Evolutionary conservation across 2,329 filamentous ascomycete genomes (phyloP), one percentile per base, ranked within the genome.

Genomic region (Xenoacremonium recifei): DNA sequence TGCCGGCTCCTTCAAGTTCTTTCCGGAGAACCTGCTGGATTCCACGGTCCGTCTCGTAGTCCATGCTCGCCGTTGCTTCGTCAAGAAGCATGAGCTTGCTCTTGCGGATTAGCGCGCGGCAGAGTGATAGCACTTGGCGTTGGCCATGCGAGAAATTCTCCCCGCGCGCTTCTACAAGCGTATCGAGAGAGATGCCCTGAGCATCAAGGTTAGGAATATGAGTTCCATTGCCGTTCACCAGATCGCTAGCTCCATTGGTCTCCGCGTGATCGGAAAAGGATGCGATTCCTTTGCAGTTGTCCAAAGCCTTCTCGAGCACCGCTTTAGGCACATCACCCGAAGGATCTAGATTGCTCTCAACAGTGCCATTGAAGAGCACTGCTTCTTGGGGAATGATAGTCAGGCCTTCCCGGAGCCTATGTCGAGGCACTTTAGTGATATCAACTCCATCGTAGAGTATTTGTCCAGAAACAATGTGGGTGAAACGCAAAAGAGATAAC

Each of bases 301-400:
- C 71, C 4, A 89, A 68, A 0, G 81, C 83, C 45, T 75, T 76
- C 21, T 74, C 69, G 0, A 88, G 70, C 27, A 75, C 70, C 2
- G 65, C 64, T 37, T 77, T 73, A 1, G 73, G 68, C 20, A 82
- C 69, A 23, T 75, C 69, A 23, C 75, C 71, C 29, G 82, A 80
- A 0, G 85, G 80, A 58, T 89, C 84, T 12, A 89, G 72, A 53
- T 88, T 79, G 12, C 71, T 73, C 35, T 65, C 62, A 10, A 79
- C 69, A 10, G 69, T 71, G 17, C 76, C 76, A 45, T 72, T 76
- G 56, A 80, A 79, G 6, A 82, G 63, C 15, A 78, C 75, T 0
- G 79, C 73, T 49, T 82, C 79, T 50, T 82, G 78, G 0, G 79
- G 75, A 15, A 82, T 80, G 31, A 80, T 75, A 3, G 76, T 79